Conservation (phyloP, 208 protist genomes). For the Strigomonas culicis region DNA sequence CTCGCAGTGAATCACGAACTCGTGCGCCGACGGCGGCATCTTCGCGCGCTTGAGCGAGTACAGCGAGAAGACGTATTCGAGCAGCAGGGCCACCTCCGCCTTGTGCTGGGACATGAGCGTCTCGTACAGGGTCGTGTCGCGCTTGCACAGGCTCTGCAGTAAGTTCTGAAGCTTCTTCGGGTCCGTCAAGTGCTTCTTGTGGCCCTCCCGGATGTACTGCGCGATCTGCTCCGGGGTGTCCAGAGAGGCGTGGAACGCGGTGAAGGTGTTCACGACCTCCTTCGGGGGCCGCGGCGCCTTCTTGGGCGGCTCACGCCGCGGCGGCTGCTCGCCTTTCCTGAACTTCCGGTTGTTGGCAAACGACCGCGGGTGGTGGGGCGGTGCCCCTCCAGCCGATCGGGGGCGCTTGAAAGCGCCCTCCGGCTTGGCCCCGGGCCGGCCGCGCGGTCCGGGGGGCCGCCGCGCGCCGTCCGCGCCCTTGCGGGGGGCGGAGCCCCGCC, state of each 20-base stretch:
- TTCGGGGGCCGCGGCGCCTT: slow-evolving; percentile 21
- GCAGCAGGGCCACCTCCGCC: slow-evolving; percentile 34
- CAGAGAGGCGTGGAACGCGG: slow-evolving; percentile 36
- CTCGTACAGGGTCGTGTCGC: slow-evolving; percentile 40
- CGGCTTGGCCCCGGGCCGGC: too few species aligned
- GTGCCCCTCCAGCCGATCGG: too few species aligned
- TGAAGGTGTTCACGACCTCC: slow-evolving; percentile 53
- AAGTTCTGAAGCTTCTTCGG: slow-evolving; percentile 60
- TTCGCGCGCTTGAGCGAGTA: slow-evolving; percentile 36
- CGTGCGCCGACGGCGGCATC: slow-evolving; percentile 51
- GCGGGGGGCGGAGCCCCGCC: neutral
- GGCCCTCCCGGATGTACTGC: slow-evolving; percentile 49
- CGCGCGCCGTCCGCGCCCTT: neutral
- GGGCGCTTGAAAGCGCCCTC: too few species aligned
- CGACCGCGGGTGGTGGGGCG: too few species aligned
- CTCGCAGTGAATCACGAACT: slow-evolving; percentile 85
- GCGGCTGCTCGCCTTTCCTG: neutral
- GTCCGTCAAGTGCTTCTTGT: slow-evolving; percentile 44
- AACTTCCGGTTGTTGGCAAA: too few species aligned
- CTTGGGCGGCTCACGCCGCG: neutral
- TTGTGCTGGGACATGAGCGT: slow-evolving; percentile 50
- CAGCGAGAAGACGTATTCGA: slow-evolving; percentile 63
- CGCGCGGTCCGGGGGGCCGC: neutral
- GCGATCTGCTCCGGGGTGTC: slow-evolving; percentile 45
- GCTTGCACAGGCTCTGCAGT: slow-evolving; percentile 64